Percentiles rank a stretch among this genome's conserved stretches.
These are phyloP conservation scores for Teratosphaeria zuluensis DNA, from an alignment of 2,329 filamentous ascomycete genomes.

Conservation along the genomic window DNA sequence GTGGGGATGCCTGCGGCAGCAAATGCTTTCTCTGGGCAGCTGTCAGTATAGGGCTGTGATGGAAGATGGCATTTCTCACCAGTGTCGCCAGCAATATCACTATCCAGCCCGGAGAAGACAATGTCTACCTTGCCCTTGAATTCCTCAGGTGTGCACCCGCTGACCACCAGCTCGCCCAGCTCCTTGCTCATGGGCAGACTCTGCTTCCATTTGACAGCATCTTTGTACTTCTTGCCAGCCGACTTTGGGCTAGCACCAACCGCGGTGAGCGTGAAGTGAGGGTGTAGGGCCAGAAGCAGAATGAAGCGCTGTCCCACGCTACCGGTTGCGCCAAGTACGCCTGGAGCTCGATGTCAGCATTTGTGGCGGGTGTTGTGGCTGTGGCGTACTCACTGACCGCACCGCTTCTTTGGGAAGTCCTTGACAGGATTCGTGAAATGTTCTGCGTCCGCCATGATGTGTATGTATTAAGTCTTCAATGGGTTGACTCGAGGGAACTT, in stretches of 20 bases:
- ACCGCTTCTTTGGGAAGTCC: slow-evolving; percentile 43
- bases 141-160: slow-evolving; percentile 70
- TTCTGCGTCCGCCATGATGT: slow-evolving; percentile 27
- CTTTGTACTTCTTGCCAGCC: slow-evolving; percentile 86
- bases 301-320: slow-evolving; percentile 95
- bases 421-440: slow-evolving; percentile 27
- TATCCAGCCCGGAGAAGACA: slow-evolving; percentile 85
- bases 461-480: background rate
- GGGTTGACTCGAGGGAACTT: background rate
- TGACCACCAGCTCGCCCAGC: slow-evolving; percentile 71
- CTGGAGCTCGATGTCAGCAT: slow-evolving; percentile 20
- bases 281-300: slow-evolving; percentile 78
- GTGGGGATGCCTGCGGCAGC: slow-evolving; percentile 78
- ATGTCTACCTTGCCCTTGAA: slow-evolving; percentile 79
- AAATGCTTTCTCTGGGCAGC: slow-evolving; percentile 68
- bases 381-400: slow-evolving; percentile 32
- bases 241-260: slow-evolving; percentile 84
- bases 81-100: slow-evolving; percentile 83
- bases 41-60: background rate
- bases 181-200: slow-evolving; percentile 66
- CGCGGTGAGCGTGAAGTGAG: slow-evolving; percentile 74
- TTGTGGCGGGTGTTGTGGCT: slow-evolving; percentile 31
- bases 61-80: slow-evolving; percentile 41
- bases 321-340: slow-evolving; percentile 81
- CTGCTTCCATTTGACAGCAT: slow-evolving; percentile 95